Evolutionary conservation across 805 yeast genomes (phyloP), one percentile per base, ranked within the genome.

Genomic region (Saccharomycopsis selenospora): DNA sequence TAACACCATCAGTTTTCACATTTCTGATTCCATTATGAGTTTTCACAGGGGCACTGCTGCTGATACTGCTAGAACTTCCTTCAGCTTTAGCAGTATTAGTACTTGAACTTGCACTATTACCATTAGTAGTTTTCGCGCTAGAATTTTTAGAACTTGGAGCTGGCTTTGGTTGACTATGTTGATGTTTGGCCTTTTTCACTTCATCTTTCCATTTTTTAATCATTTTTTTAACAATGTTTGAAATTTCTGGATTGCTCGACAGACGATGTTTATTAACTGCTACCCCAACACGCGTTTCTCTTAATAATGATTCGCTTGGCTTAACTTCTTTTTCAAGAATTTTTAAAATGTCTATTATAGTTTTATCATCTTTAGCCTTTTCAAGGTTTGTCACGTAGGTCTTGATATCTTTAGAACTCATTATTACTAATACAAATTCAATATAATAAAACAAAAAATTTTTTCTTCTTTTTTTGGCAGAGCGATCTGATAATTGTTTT

Each of bases 271-370:
- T 89, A 68, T 93, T 93, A 38, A 93, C 97, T 6, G 90, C 91
- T 14, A 93, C 91, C 55, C 99, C 99, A n/a, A 93, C 91, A 64
- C 88, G 89, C 6, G 99, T 93, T 60, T 91, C 95, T 59, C 97
- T 76, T 45, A 91, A 71, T 29, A 91, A 70, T 61, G 80, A 77
- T 61, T 91, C 98, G 1, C 95, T 81, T 7, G 98, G 96, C 56
- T 72, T 70, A 46, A 88, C 85, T 10, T 85, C 86, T 49, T 73
- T 77, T 56, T 83, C 80, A 52, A 91, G 68, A 22, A 75, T 70
- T 40, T 71, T 75, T 55, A 91, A 68, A 14, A 90, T 75, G 61
- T 82, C 84, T 48, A 84, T 60, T 24, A 85, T 76, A 2, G 83
- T 75, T 36, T 75, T 77, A 46, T 85, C 82, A 47, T 76, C 76